phyloP scores from a whole-genome alignment of 2,329 filamentous ascomycete genomes.

The Venturiaceae sp. region DNA sequence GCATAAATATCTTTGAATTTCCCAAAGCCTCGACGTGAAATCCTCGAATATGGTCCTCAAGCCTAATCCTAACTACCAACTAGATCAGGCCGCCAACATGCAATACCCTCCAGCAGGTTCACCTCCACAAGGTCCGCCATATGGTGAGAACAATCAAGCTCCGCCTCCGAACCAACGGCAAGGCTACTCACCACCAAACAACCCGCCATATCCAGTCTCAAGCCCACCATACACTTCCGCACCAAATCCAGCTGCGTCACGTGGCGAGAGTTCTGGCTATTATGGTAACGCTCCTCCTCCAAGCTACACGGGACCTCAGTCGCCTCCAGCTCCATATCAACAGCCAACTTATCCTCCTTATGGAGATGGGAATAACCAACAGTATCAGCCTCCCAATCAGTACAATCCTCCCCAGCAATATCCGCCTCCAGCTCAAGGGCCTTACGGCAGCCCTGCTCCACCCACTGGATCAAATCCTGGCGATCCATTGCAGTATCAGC shows the following conservation, averaged over 20 bases:
- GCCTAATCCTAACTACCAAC: neutral
- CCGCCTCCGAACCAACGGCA: neutral
- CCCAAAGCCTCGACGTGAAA: neutral
- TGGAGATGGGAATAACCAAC: neutral
- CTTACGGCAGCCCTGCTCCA: neutral
- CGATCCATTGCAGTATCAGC: neutral
- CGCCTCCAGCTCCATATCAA: neutral
- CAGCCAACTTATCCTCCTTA: neutral
- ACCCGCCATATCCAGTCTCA: neutral
- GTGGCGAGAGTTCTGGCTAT: neutral
- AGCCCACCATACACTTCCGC: neutral
- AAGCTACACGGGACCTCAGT: neutral
- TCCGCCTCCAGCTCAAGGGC: neutral
- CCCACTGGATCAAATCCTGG: neutral
- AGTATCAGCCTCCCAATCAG: neutral
- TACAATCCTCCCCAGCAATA: neutral
- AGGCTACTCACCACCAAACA: neutral
- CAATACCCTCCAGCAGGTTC: neutral
- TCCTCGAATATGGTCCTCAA: neutral
- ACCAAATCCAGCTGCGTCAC: neutral
- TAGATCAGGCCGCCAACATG: neutral
- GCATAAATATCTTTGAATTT: neutral
- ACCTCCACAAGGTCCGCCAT: neutral
- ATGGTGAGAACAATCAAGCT: neutral
- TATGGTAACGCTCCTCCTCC: conserved; percentile 1